Conservation (phyloP, 768 basidiomycete species). For the Suillus subalutaceus region DNA sequence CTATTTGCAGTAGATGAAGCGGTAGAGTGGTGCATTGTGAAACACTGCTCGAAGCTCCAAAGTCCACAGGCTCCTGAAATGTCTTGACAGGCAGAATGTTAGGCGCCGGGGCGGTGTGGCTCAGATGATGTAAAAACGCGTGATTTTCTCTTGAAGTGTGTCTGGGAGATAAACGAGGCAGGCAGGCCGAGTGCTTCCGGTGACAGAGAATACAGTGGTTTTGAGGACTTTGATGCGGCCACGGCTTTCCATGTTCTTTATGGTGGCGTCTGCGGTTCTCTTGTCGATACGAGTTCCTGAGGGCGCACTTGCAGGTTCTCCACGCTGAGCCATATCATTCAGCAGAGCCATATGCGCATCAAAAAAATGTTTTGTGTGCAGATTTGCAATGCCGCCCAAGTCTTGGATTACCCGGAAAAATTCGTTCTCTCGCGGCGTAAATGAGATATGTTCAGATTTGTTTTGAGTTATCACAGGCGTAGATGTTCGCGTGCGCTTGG, state of each 20-base stretch:
- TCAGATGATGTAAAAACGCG: constrained; percentile 58
- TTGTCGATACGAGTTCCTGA: constrained; percentile 72
- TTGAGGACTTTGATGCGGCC: constrained; percentile 73
- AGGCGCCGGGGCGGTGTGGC: constrained; percentile 37
- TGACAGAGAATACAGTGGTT: constrained; percentile 60
- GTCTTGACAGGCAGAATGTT: constrained; percentile 45
- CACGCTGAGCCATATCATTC: constrained; percentile 54
- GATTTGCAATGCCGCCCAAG: constrained; percentile 68
- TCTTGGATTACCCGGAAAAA: constrained; percentile 65
- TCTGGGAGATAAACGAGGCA: constrained; percentile 70
- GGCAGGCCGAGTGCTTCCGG: constrained; percentile 59
- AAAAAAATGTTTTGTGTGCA: constrained; percentile 68
- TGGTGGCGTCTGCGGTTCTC: constrained; percentile 62
- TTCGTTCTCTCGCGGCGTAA: constrained; percentile 83
- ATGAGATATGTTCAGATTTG: constrained; percentile 72
- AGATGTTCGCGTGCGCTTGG: constrained; percentile 18
- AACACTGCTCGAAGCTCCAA: constrained; percentile 46
- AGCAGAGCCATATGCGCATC: constrained; percentile 69
- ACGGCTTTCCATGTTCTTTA: constrained; percentile 63
- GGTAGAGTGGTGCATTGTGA: constrained; percentile 37
- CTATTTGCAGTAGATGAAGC: constrained; percentile 50
- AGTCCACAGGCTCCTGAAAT: constrained; percentile 57
- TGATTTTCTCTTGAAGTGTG: constrained; percentile 53
- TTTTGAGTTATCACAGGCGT: constrained; percentile 20
- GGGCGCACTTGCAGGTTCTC: constrained; percentile 73